Base-by-base conservation (phyloP, 192 early-diverging fungal species). In the Spizellomyces punctatus region DNA sequence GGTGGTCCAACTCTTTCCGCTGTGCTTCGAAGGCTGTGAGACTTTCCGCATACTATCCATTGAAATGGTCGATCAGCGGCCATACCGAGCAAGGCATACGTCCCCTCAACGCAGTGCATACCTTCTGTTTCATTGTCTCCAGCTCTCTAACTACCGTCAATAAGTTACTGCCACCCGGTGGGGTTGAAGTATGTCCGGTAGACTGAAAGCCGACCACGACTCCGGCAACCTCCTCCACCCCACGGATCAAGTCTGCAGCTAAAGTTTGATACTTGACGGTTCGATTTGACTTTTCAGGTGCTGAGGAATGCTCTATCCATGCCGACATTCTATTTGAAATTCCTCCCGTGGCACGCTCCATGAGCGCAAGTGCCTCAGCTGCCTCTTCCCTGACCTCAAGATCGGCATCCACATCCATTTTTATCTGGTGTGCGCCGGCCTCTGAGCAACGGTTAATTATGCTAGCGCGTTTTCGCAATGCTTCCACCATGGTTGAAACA, bases 171-270 rank as follows among this genome's bases (percentile, higher is more conserved):
- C 45, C 21, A 8, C 56, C 66, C 10, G 16, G 19, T 12, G 5
- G 8, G 14, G 21, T 69, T 6, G 43, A 47, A 27, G 9, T 1
- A 36, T 36, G 27, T 36, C 0, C 27, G 27, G 27, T 36, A 19
- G 59, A 17, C 6, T 46, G 66, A 44, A 42, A 27, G 12, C 57
- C 68, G 12, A 77, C 36, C 5, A 46, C 21, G 9, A 77, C 43
- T 36, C 76, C 76, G 22, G 71, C 71, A 41, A 73, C 60, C 21
- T 68, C 67, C 49, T 78, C 76, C 22, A 78, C 50, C 17, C 41
- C 36, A 12, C 65, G 58, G 16, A 79, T 12, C 45, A 79, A 27
- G 16, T 76, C 74, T 17, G 46, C 42, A 10, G 69, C 75, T 6
- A 79, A 49, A 7, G 65, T 47, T 44, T 67, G 48, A 58, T 66